These are phyloP conservation scores for Melocanna baccifera DNA, from an alignment of 176 grass and related monocot species.

Conservation along the genomic window DNA sequence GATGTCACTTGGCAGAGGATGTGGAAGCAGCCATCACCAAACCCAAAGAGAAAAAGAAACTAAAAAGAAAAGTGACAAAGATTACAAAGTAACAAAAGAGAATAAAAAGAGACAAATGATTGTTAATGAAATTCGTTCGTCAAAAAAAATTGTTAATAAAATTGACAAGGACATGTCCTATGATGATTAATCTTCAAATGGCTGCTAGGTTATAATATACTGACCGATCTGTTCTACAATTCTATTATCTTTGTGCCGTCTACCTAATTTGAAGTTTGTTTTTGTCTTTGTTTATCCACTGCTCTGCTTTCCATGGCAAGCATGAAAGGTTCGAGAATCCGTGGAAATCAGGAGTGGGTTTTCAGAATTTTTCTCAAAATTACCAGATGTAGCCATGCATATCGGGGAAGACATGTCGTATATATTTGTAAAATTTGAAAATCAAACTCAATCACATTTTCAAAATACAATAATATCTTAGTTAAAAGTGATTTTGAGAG, in stretches of 20 bases:
- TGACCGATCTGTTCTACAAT: background rate
- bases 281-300: background rate
- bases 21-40: background rate
- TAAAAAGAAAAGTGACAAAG: background rate
- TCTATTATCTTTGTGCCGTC: background rate
- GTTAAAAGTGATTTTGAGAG: background rate
- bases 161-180: background rate
- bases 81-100: constrained; percentile 21
- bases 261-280: background rate
- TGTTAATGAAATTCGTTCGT: background rate
- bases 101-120: constrained; percentile 23
- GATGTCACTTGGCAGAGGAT: background rate
- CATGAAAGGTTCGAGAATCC: background rate
- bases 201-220: background rate
- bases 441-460: background rate
- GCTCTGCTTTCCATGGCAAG: background rate
- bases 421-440: background rate
- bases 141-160: background rate
- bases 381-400: too few relatives aligned
- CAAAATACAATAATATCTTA: too few relatives aligned
- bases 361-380: background rate
- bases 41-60: background rate
- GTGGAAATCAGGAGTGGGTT: background rate
- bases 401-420: background rate
- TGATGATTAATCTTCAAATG: constrained; percentile 18